phyloP scores from a whole-genome alignment of 2,329 filamentous ascomycete genomes.

The Cylindrodendrum hubeiense region DNA sequence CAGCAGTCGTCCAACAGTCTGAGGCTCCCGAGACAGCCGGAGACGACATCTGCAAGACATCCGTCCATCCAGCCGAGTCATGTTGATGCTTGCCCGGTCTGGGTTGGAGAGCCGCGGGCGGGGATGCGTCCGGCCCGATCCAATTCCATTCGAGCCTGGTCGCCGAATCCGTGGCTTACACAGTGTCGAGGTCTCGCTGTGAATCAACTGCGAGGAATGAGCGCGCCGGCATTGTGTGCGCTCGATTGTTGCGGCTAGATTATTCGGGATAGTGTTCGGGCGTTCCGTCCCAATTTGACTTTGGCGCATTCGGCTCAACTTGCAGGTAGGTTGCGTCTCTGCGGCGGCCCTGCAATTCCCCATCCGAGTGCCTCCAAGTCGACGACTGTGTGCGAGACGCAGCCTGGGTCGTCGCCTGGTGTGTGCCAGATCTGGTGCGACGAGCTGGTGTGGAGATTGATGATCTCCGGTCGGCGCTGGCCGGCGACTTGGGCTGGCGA shows the following conservation, averaged over 20 bases:
- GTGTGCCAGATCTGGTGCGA: conserved; percentile 3
- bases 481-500: conserved; percentile 4
- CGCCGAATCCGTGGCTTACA: background rate
- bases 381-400: background rate
- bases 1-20: too few relatives aligned
- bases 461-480: conserved; percentile 2
- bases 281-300: background rate
- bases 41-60: background rate
- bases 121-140: background rate
- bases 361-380: too few relatives aligned
- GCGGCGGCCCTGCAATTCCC: background rate
- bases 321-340: background rate
- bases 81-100: background rate
- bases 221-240: background rate
- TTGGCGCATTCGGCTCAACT: background rate
- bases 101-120: background rate
- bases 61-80: background rate
- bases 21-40: conserved; percentile 1
- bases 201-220: background rate
- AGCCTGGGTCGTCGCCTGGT: conserved; percentile 1
- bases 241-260: background rate
- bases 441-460: conserved; percentile 3
- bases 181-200: background rate
- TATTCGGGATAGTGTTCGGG: background rate
- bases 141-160: background rate